Evolutionary conservation across 192 early-diverging fungal species (phyloP).

Genomic region (Backusella luteola): DNA sequence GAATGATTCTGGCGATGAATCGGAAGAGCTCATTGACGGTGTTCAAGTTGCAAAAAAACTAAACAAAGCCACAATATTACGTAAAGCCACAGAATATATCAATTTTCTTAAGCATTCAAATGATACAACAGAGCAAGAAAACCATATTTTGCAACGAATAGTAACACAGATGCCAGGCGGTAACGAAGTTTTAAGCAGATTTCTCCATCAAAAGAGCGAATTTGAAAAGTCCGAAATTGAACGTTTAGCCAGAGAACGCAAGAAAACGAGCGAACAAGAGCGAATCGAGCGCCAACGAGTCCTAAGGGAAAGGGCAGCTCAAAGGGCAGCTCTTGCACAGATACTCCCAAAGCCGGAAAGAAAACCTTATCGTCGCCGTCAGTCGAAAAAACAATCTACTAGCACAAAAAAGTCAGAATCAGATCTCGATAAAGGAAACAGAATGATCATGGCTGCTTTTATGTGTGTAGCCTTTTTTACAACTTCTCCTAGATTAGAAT

Average conservation of each 20-base stretch:
- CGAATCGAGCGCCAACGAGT: constrained; percentile 9
- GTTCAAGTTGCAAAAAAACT: constrained; percentile 81
- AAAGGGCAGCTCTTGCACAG: constrained; percentile 20
- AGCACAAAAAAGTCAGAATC: neutral
- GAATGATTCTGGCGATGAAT: constrained; percentile 23
- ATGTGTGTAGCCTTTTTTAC: constrained; percentile 18
- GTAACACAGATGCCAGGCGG: constrained; percentile 50
- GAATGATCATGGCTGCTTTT: constrained; percentile 20
- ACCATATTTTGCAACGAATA: constrained; percentile 43
- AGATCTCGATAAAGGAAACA: neutral
- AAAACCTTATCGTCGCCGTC: constrained; percentile 20
- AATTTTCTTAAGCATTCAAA: constrained; percentile 47
- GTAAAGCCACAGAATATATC: constrained; percentile 94
- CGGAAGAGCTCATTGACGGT: constrained; percentile 66
- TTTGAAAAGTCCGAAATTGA: constrained; percentile 14
- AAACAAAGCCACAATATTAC: constrained; percentile 94
- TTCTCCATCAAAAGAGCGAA: constrained; percentile 12
- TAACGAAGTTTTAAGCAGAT: constrained; percentile 31
- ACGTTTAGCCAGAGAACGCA: constrained; percentile 4
- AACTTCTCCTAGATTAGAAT: neutral
- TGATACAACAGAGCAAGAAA: constrained; percentile 46
- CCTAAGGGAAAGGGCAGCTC: constrained; percentile 14
- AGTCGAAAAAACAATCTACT: constrained; percentile 3
- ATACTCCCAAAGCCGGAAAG: constrained; percentile 14
- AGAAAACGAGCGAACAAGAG: neutral